phyloP scores from a whole-genome alignment of 306 rosid genomes.

The Astragalus membranaceus region DNA sequence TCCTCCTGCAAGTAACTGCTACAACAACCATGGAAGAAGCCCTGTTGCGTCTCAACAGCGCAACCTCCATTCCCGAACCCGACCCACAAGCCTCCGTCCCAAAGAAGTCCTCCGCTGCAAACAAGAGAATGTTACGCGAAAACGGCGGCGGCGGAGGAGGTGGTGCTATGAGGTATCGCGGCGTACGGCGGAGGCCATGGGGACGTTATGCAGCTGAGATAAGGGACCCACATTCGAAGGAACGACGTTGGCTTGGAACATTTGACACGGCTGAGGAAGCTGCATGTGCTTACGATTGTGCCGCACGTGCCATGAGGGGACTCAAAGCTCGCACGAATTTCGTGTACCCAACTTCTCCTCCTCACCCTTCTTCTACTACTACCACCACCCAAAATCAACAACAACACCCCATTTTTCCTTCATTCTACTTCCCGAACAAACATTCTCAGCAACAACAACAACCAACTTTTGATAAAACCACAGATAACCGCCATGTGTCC shows the following conservation, averaged over 20 bases:
- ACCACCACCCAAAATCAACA: background rate
- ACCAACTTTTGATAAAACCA: background rate
- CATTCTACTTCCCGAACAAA: constrained; percentile 26
- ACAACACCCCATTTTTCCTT: constrained; percentile 14
- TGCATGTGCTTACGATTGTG: constrained; percentile 90
- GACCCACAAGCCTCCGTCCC: background rate
- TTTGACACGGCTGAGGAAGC: constrained; percentile 99
- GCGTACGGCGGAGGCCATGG: constrained; percentile 96
- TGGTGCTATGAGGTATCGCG: constrained; percentile 59
- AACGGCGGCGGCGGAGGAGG: background rate
- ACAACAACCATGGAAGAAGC: constrained; percentile 56
- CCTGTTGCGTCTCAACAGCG: constrained; percentile 44
- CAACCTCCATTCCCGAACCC: constrained; percentile 1
- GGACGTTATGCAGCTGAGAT: constrained; percentile 98
- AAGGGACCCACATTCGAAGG: constrained; percentile 84
- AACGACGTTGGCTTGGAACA: constrained; percentile 92
- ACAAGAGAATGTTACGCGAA: constrained; percentile 39
- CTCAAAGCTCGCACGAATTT: constrained; percentile 83
- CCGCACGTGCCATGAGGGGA: constrained; percentile 95
- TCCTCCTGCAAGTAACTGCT: no score
- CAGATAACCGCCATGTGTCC: constrained; percentile 5
- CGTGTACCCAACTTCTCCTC: constrained; percentile 43
- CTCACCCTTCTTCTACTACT: constrained; percentile 17
- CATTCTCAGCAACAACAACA: constrained; percentile 3
- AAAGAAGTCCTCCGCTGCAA: constrained; percentile 11